Percentiles rank a stretch among this genome's conserved stretches.
Evolutionary conservation across 176 grass and related monocot species (phyloP).

Genomic region (Cenchrus purpureus): DNA sequence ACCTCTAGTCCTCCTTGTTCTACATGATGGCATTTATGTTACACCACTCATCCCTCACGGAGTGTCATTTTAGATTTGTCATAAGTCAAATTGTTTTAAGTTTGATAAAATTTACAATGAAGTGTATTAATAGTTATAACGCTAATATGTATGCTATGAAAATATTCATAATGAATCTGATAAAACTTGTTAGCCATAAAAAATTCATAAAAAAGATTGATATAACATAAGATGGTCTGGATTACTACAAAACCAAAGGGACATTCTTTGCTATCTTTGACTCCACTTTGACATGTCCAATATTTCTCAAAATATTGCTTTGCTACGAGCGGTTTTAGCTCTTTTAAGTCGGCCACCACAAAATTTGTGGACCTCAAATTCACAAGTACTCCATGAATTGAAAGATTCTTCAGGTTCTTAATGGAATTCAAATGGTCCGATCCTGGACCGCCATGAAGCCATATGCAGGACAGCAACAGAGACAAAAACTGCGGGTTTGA

Average conservation of each 20-base stretch:
- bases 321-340: not conserved
- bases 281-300: not conserved
- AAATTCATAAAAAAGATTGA: too few relatives aligned
- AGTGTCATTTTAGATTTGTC: too few relatives aligned
- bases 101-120: too few relatives aligned
- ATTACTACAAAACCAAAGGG: too few relatives aligned
- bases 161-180: too few relatives aligned
- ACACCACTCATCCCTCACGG: too few relatives aligned
- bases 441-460: not conserved
- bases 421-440: not conserved
- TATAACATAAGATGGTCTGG: too few relatives aligned
- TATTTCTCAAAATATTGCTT: not conserved
- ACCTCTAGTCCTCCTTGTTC: not conserved
- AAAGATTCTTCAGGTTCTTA: not conserved
- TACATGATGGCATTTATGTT: too few relatives aligned
- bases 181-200: too few relatives aligned
- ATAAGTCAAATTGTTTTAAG: too few relatives aligned
- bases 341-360: not conserved
- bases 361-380: not conserved
- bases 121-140: not conserved
- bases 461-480: slow-evolving; percentile 1
- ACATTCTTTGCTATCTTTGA: not conserved
- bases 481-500: slow-evolving; percentile 21
- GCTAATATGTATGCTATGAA: too few relatives aligned
- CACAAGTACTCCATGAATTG: not conserved